Percentiles rank a stretch among this genome's conserved stretches.
Evolutionary conservation across 2,329 filamentous ascomycete species (phyloP).

Genomic region (Beauveria sp.): DNA sequence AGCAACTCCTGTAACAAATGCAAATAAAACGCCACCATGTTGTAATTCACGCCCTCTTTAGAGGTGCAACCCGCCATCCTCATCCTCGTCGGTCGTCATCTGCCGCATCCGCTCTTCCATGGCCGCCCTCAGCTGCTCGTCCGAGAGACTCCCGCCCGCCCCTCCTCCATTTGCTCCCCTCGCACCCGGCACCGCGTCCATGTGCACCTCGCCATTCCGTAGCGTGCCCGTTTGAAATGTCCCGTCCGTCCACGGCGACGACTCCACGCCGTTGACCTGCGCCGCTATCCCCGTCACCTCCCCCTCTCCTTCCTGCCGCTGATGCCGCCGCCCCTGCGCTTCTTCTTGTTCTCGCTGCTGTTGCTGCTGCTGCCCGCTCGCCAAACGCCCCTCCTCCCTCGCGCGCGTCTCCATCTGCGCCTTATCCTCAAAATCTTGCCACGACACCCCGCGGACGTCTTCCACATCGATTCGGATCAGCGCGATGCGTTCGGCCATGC

Average conservation of each 20-base stretch:
- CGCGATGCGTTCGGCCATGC: constrained; percentile 59
- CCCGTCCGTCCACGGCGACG: constrained; percentile 52
- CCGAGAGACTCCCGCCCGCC: constrained; percentile 42
- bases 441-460: constrained; percentile 42
- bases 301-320: not conserved
- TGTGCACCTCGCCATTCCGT: constrained; percentile 40
- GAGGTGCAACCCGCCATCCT: constrained; percentile 54
- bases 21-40: too few relatives aligned
- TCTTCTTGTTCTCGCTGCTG: not conserved
- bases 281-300: not conserved
- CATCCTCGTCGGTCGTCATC: constrained; percentile 33
- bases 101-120: constrained; percentile 47
- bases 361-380: not conserved
- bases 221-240: constrained; percentile 56
- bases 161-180: not conserved
- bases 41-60: constrained; percentile 24
- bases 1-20: too few relatives aligned
- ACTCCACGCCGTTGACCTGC: constrained; percentile 14
- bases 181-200: constrained; percentile 27
- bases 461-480: constrained; percentile 60
- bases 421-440: constrained; percentile 47
- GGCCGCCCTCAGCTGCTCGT: constrained; percentile 50
- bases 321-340: not conserved
- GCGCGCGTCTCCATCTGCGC: constrained; percentile 23
- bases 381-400: not conserved